Percentiles rank a stretch among this genome's conserved stretches.
phyloP scores from a whole-genome alignment of 352 stramenopile species.

The Globisporangium sylvaticum region DNA sequence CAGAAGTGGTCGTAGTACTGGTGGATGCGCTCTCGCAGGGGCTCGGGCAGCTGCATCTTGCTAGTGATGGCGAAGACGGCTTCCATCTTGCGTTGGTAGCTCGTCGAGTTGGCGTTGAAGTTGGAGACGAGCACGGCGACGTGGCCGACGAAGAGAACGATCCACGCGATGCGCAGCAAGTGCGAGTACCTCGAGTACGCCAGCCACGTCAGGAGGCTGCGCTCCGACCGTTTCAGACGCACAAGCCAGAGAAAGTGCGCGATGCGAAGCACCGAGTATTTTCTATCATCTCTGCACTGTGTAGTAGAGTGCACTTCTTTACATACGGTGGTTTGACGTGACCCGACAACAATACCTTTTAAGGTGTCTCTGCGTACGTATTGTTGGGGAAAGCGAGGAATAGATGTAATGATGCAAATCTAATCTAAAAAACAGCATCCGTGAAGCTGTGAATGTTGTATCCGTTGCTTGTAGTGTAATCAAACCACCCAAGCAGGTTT shows the following conservation, averaged over 20 bases:
- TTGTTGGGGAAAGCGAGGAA: too few relatives aligned
- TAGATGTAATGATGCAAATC: too few relatives aligned
- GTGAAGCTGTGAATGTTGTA: too few relatives aligned
- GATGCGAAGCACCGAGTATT: conserved; percentile 23
- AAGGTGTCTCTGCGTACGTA: too few relatives aligned
- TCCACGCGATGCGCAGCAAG: conserved; percentile 30
- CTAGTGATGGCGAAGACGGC: conserved; percentile 47
- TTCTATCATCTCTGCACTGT: too few relatives aligned
- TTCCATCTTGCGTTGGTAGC: conserved; percentile 71
- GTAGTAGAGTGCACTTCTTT: too few relatives aligned
- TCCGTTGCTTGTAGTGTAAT: too few relatives aligned
- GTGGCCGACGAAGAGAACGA: conserved; percentile 39
- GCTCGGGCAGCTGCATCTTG: conserved; percentile 40
- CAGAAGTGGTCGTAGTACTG: conserved; percentile 72
- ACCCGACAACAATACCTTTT: too few relatives aligned
- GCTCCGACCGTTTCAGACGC: neutral
- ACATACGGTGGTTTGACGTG: too few relatives aligned
- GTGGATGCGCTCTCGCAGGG: conserved; percentile 57
- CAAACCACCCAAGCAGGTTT: too few relatives aligned
- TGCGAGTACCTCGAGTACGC: conserved; percentile 33
- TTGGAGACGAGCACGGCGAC: conserved; percentile 58
- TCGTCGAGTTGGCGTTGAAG: conserved; percentile 47
- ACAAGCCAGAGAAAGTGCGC: conserved; percentile 9
- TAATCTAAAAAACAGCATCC: too few relatives aligned
- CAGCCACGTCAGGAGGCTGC: conserved; percentile 20